Evolutionary conservation across 2,329 filamentous ascomycete genomes (phyloP).

Genomic region (Aspergillus quadricinctus): DNA sequence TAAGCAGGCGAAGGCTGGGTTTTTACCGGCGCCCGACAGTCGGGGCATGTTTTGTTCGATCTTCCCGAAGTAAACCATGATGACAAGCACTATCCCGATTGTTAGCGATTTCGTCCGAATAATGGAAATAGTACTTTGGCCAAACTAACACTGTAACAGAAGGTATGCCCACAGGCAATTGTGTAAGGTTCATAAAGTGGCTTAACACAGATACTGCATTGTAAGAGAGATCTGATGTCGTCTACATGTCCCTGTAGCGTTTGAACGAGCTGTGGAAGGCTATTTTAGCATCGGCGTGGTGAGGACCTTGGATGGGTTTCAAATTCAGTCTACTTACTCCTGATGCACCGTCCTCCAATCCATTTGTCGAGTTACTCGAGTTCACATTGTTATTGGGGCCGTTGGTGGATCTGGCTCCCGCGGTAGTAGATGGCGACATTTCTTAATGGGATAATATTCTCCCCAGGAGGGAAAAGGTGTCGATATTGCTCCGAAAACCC

Average conservation of each 20-base stretch:
- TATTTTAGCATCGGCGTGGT: constrained; percentile 9
- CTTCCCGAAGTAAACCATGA: constrained; percentile 53
- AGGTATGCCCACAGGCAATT: constrained; percentile 65
- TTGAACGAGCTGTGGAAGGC: constrained; percentile 30
- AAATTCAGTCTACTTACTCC: constrained; percentile 23
- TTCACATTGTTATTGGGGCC: constrained; percentile 6
- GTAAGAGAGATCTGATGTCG: constrained; percentile 56
- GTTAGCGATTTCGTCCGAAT: constrained; percentile 17
- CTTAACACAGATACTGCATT: constrained; percentile 65
- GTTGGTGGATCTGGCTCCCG: constrained; percentile 6
- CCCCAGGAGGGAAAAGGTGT: background rate
- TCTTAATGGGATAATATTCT: background rate
- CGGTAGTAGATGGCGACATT: constrained; percentile 13
- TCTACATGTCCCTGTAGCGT: constrained; percentile 54
- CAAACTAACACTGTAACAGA: constrained; percentile 60
- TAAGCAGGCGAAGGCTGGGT: constrained; percentile 61
- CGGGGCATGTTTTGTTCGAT: constrained; percentile 62
- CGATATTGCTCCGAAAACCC: background rate
- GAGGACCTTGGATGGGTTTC: background rate
- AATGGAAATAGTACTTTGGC: background rate
- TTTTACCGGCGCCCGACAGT: constrained; percentile 59
- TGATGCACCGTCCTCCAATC: constrained; percentile 20
- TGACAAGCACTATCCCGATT: constrained; percentile 47
- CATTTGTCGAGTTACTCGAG: constrained; percentile 5
- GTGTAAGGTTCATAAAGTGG: constrained; percentile 67